phyloP scores from a whole-genome alignment of 2,329 filamentous ascomycete species.

The Cyphellophora attinorum region DNA sequence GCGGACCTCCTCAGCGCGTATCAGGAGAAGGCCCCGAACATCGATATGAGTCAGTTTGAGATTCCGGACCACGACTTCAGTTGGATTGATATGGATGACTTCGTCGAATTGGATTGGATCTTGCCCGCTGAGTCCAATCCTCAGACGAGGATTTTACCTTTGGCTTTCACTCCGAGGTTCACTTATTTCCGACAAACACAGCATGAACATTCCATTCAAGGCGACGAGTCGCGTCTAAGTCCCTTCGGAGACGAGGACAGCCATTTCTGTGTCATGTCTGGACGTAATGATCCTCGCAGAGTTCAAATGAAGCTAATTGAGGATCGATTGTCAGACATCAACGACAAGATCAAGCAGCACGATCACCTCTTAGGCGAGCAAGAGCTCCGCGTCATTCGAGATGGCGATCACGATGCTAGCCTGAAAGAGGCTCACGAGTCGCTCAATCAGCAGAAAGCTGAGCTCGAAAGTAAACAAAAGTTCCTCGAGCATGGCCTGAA shows the following conservation, averaged over 20 bases:
- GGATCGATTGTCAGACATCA: constrained; percentile 67
- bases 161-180: constrained; percentile 86
- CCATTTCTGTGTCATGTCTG: constrained; percentile 90
- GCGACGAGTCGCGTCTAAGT: constrained; percentile 74
- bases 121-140: constrained; percentile 81
- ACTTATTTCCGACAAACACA: constrained; percentile 98
- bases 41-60: constrained; percentile 73
- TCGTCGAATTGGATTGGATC: constrained; percentile 96
- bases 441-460: constrained; percentile 46
- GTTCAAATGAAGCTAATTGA: constrained; percentile 83
- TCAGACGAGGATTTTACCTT: constrained; percentile 84
- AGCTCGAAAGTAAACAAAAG: constrained; percentile 47
- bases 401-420: constrained; percentile 41
- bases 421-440: constrained; percentile 36
- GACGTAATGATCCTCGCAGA: constrained; percentile 75
- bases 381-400: constrained; percentile 51
- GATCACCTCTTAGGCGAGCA: constrained; percentile 63
- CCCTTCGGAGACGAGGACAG: constrained; percentile 89
- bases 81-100: constrained; percentile 99
- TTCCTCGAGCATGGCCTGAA: constrained; percentile 50
- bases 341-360: constrained; percentile 68
- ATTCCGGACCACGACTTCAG: constrained; percentile 92
- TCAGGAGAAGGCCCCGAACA: constrained; percentile 40
- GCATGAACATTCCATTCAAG: constrained; percentile 67
- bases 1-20: constrained; percentile 53